Evolutionary conservation across 2,329 filamentous ascomycete genomes (phyloP).

Genomic region (Beauveria asiatica): DNA sequence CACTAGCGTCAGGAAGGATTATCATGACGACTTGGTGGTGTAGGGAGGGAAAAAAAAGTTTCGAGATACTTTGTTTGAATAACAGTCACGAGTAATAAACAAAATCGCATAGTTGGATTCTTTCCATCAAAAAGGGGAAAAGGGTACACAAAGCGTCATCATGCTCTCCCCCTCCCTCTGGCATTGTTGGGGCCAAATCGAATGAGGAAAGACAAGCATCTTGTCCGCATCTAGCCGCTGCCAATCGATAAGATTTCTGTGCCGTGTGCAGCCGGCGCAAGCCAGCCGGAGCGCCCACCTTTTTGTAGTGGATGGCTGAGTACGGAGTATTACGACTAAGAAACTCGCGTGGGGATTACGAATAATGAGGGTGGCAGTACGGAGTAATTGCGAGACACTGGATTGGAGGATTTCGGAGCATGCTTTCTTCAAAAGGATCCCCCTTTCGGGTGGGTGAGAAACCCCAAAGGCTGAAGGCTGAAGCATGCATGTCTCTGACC

Average conservation of each 20-base stretch:
- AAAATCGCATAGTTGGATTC: too few relatives aligned
- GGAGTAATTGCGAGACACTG: not conserved
- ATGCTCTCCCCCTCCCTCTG: too few relatives aligned
- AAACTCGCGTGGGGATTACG: too few relatives aligned
- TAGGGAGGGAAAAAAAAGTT: not conserved
- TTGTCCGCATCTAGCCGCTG: constrained; percentile 1
- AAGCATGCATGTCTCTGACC: not conserved
- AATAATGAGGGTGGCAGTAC: not conserved
- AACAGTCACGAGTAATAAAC: too few relatives aligned
- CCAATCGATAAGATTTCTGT: constrained; percentile 17
- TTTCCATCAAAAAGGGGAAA: not conserved
- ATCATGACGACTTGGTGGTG: not conserved
- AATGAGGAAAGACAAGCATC: not conserved
- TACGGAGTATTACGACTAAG: too few relatives aligned
- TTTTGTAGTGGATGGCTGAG: too few relatives aligned
- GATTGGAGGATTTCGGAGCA: not conserved
- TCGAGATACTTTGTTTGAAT: too few relatives aligned
- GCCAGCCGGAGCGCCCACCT: not conserved
- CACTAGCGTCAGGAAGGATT: constrained; percentile 4
- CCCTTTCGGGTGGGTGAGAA: not conserved
- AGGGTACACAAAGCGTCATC: not conserved
- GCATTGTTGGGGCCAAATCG: not conserved
- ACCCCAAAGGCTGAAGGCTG: not conserved
- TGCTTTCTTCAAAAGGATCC: too few relatives aligned
- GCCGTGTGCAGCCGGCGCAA: constrained; percentile 22